Evolutionary conservation across 1,139 yeast genomes (phyloP).

Genomic region (Sugiyamaella grinbergsii): DNA sequence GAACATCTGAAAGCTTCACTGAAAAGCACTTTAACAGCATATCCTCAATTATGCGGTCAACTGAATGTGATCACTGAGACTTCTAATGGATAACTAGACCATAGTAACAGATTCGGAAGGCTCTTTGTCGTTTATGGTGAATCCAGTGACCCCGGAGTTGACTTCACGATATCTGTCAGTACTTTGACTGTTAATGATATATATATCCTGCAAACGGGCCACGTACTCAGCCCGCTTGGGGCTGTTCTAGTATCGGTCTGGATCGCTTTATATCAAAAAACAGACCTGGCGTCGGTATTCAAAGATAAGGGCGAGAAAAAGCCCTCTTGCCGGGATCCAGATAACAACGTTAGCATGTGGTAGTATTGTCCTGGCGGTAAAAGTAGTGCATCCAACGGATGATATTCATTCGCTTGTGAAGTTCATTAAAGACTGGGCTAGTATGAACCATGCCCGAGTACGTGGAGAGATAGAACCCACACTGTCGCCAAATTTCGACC

Average conservation of each 20-base stretch:
- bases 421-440: background rate
- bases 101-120: background rate
- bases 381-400: background rate
- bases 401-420: background rate
- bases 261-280: too few species aligned
- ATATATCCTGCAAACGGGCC: background rate
- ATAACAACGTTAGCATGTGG: background rate
- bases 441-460: background rate
- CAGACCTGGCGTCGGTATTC: too few species aligned
- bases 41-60: background rate
- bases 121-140: background rate
- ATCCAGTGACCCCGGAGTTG: background rate
- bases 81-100: background rate
- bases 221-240: background rate
- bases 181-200: background rate
- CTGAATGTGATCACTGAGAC: too few species aligned
- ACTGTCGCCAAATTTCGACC: background rate
- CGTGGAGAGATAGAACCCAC: too few species aligned
- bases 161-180: background rate
- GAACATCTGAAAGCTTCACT: background rate
- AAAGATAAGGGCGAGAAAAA: too few species aligned
- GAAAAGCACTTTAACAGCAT: background rate
- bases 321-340: background rate
- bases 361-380: background rate
- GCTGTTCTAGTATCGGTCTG: background rate